Evolutionary conservation across 2,329 filamentous ascomycete genomes (phyloP), one percentile per base, ranked within the genome.

Genomic region (Xylariales sp.): DNA sequence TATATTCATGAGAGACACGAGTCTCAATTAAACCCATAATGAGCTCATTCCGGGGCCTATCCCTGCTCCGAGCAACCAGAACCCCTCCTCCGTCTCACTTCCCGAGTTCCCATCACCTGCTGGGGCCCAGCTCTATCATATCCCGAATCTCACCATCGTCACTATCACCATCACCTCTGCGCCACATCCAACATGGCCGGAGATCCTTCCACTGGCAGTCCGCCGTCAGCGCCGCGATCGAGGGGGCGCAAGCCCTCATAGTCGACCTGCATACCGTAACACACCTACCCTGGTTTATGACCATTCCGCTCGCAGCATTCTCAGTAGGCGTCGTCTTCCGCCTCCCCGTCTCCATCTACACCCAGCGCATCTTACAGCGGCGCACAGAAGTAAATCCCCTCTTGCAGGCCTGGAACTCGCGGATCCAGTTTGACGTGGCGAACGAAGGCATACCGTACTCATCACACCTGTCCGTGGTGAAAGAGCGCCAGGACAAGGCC

Each of bases 231-330:
- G 48, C 72, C 4, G 66, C 63, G 16, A 69, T 78, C 46, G 75
- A 81, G 32, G 71, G 76, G 56, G 79, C 84, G 3, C 81, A 85
- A 39, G 76, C 82, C 59, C 73, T 80, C 67, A 80, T 89, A 57
- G 74, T 81, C 43, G 77, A 77, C 53, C 61, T 84, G 9, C 86
- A 89, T 73, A 64, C 67, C 30, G 48, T 73, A 55, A 79, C 80
- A 30, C 81, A 82, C 45, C 74, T 84, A 1, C 85, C 86, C 1
- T 89, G 87, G 87, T 87, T 80, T 71, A 70, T 87, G 39, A 80
- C 82, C 34, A 85, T 89, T 54, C 86, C 87, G 4, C 78, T 85
- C n/a, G 77, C 85, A 14, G 84, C 85, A 6, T 68, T 87, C 1
- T 75, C 78, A 53, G 76, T 87, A 73, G 84, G 81, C 75, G 72